Conservation (phyloP, 177 flowering plant genomes). For the Tripterygium wilfordii region DNA sequence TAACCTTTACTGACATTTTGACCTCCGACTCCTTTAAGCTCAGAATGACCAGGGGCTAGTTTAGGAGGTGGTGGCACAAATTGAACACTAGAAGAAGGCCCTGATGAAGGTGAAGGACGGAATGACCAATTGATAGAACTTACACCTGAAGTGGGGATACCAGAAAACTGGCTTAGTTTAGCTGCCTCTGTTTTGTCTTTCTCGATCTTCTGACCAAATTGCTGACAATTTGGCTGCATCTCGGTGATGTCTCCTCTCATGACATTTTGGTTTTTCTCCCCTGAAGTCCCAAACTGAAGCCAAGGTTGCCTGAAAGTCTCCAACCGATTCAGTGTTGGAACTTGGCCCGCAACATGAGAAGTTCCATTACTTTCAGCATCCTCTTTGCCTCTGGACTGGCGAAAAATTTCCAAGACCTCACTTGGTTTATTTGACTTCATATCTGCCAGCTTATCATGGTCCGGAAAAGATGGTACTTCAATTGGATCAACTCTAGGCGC, state of each 20-base stretch:
- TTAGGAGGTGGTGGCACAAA: conserved; percentile 23
- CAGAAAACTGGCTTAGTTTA: conserved; percentile 20
- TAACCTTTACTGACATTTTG: conserved; percentile 20
- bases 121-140: conserved; percentile 36
- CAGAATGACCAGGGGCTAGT: conserved; percentile 19
- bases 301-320: conserved; percentile 37
- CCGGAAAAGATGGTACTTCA: conserved; percentile 31
- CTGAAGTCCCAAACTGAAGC: conserved; percentile 27
- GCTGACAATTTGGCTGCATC: conserved; percentile 18
- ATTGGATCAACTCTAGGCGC: conserved; percentile 39
- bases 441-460: conserved; percentile 44
- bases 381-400: conserved; percentile 30
- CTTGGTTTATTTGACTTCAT: conserved; percentile 25
- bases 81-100: conserved; percentile 19
- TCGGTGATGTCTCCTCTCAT: conserved; percentile 35
- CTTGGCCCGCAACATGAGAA: conserved; percentile 9
- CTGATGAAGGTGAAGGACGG: conserved; percentile 21
- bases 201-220: conserved; percentile 23
- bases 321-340: conserved; percentile 13
- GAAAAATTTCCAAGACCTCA: conserved; percentile 25
- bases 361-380: conserved; percentile 32
- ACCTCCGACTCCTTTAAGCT: conserved; percentile 25
- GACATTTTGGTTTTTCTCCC: conserved; percentile 25
- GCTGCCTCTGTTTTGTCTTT: conserved; percentile 17
- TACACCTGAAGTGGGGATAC: conserved; percentile 20